These are phyloP conservation scores for Pterulicium gracile DNA, from an alignment of 1,284 basidiomycete species.

Conservation along the genomic window DNA sequence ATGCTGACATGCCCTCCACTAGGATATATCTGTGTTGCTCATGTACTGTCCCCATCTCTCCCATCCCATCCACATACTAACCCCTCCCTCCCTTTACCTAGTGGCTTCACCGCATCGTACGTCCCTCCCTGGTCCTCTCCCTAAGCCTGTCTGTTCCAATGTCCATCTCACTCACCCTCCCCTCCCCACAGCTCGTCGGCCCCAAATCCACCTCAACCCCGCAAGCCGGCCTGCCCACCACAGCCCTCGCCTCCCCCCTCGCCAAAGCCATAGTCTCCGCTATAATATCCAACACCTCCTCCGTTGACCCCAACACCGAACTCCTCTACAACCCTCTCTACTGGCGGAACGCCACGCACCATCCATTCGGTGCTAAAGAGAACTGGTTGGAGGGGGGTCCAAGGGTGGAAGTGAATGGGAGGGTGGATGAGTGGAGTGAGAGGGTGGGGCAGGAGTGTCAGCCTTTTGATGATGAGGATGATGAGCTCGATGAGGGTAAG, in stretches of 20 bases:
- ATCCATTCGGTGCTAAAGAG: slow-evolving; percentile 27
- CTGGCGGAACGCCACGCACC: slow-evolving; percentile 40
- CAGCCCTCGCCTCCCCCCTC: slow-evolving; percentile 35
- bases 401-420: slow-evolving; percentile 32
- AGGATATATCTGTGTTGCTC: slow-evolving; percentile 44
- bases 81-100: not conserved
- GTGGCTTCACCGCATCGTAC: slow-evolving; percentile 9
- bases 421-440: slow-evolving; percentile 36
- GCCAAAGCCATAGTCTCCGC: slow-evolving; percentile 39
- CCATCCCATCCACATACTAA: not conserved
- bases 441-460: slow-evolving; percentile 50
- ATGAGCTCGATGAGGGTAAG: not conserved
- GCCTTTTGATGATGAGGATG: slow-evolving; percentile 16
- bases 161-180: not conserved
- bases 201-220: slow-evolving; percentile 40
- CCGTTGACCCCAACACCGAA: slow-evolving; percentile 32
- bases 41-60: slow-evolving; percentile 27
- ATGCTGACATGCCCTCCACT: not conserved
- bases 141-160: not conserved
- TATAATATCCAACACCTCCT: slow-evolving; percentile 26
- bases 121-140: not conserved
- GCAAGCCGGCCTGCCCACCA: slow-evolving; percentile 46
- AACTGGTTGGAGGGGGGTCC: slow-evolving; percentile 35
- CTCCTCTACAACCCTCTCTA: slow-evolving; percentile 40
- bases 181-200: slow-evolving; percentile 26